Evolutionary conservation across 2,329 filamentous ascomycete species (phyloP).

Genomic region (Rhynchosporium secalis): DNA sequence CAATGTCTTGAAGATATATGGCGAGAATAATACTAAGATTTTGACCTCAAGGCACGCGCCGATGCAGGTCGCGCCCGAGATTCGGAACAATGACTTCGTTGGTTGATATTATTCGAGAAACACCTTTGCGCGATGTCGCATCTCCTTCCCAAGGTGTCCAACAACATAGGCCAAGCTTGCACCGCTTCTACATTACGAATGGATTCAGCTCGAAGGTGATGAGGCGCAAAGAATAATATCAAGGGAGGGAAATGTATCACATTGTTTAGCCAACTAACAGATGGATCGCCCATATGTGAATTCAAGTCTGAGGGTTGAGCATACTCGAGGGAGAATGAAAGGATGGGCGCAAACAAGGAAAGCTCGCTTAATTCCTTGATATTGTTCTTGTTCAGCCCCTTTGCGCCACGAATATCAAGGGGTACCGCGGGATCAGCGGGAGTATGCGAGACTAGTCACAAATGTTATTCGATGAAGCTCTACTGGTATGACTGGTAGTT

Average conservation of each 20-base stretch:
- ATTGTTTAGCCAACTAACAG: slow-evolving; percentile 23
- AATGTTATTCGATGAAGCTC: background rate
- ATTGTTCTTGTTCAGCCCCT: slow-evolving; percentile 33
- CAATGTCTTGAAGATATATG: slow-evolving; percentile 10
- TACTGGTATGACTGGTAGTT: background rate
- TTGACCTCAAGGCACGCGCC: background rate
- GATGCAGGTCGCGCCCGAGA: background rate
- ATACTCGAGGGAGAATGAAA: slow-evolving; percentile 24
- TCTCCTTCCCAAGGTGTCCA: too few species aligned
- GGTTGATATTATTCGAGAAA: slow-evolving; percentile 8
- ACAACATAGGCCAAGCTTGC: too few species aligned
- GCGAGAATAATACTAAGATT: slow-evolving; percentile 14
- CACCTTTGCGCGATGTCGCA: too few species aligned
- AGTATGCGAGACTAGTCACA: slow-evolving; percentile 11
- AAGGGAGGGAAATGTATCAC: slow-evolving; percentile 20
- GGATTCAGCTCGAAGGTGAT: background rate
- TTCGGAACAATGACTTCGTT: slow-evolving; percentile 10
- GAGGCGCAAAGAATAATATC: slow-evolving; percentile 16
- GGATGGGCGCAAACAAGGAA: slow-evolving; percentile 17
- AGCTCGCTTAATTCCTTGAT: slow-evolving; percentile 26
- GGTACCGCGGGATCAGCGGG: slow-evolving; percentile 10
- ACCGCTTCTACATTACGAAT: too few species aligned
- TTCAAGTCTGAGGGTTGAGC: slow-evolving; percentile 8
- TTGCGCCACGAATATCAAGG: slow-evolving; percentile 19
- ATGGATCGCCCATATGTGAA: slow-evolving; percentile 5